Percentiles rank a stretch among this genome's conserved stretches.
Conservation (phyloP, 2,329 filamentous ascomycete species). For the Penicillium sp. region DNA sequence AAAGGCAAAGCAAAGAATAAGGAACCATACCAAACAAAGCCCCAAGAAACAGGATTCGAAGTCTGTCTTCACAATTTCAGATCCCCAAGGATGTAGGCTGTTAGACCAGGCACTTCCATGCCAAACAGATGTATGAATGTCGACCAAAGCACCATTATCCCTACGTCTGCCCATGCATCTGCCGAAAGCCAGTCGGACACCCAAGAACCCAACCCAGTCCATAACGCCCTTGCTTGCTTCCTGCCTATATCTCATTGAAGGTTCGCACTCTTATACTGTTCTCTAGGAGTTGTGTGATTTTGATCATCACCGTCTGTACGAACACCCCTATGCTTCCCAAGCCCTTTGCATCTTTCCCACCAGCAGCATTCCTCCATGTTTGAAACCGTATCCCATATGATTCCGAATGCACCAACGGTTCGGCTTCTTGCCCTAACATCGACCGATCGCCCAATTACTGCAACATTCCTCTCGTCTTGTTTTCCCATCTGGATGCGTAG, state of each 20-base stretch:
- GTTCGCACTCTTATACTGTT: conserved; percentile 34
- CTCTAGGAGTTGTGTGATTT: conserved; percentile 47
- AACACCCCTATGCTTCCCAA: conserved; percentile 7
- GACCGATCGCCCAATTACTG: background rate
- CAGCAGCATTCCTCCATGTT: conserved; percentile 8
- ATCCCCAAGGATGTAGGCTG: conserved; percentile 4
- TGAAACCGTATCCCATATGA: background rate
- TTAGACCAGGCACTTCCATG: conserved; percentile 1
- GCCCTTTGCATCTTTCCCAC: conserved; percentile 7
- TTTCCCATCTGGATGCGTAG: conserved; percentile 1
- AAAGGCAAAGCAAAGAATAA: background rate
- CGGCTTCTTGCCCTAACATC: background rate
- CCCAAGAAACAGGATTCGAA: background rate
- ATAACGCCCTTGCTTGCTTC: conserved; percentile 1
- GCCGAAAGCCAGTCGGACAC: conserved; percentile 4
- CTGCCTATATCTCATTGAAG: conserved; percentile 5
- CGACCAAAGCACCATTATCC: conserved; percentile 1
- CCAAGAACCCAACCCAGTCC: conserved; percentile 7
- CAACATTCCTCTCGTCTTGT: background rate
- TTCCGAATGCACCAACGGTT: conserved; percentile 9
- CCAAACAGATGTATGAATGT: background rate
- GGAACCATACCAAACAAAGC: background rate
- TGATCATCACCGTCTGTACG: conserved; percentile 49
- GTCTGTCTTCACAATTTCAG: background rate
- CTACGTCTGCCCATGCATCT: background rate